A percentile compares a stretch with the other conserved stretches of the same genome.
Conservation (phyloP, 78 protist genomes). For the Trichosphaerium sp. region DNA sequence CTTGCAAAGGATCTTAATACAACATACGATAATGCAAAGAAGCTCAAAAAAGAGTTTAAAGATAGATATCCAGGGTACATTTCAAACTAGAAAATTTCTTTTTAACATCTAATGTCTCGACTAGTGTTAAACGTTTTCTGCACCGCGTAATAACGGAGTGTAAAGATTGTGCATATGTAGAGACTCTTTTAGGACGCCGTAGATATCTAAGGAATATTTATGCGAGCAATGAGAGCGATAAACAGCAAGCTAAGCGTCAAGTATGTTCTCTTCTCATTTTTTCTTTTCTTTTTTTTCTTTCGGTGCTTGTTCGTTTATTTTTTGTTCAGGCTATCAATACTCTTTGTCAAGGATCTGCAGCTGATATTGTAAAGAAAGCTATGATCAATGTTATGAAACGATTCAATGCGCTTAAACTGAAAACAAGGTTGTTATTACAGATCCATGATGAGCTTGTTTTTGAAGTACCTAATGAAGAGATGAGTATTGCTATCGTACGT, state of each 20-base stretch:
- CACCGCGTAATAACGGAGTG: neutral
- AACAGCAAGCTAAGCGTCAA: neutral
- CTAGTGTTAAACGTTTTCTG: neutral
- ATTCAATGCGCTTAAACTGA: neutral
- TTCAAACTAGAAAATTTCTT: neutral
- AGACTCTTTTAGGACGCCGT: slow-evolving; percentile 14
- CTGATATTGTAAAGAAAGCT: slow-evolving; percentile 53
- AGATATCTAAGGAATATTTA: slow-evolving; percentile 9
- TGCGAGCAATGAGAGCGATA: too few species aligned
- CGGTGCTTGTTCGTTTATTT: too few species aligned
- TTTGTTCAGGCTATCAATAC: slow-evolving; percentile 32
- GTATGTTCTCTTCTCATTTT: too few species aligned
- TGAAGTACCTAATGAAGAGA: slow-evolving; percentile 47
- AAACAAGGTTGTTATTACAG: slow-evolving; percentile 31
- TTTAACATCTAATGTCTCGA: neutral
- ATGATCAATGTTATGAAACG: slow-evolving; percentile 17
- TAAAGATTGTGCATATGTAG: neutral
- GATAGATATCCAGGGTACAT: neutral
- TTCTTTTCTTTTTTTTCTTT: too few species aligned
- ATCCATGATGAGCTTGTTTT: slow-evolving; percentile 61
- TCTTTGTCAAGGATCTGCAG: slow-evolving; percentile 59
- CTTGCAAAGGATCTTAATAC: neutral
- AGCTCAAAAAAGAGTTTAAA: neutral
- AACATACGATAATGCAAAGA: neutral
- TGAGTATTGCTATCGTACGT: too few species aligned